Base-by-base conservation (phyloP, 139 green algal genomes). In the Microglena sp. region DNA sequence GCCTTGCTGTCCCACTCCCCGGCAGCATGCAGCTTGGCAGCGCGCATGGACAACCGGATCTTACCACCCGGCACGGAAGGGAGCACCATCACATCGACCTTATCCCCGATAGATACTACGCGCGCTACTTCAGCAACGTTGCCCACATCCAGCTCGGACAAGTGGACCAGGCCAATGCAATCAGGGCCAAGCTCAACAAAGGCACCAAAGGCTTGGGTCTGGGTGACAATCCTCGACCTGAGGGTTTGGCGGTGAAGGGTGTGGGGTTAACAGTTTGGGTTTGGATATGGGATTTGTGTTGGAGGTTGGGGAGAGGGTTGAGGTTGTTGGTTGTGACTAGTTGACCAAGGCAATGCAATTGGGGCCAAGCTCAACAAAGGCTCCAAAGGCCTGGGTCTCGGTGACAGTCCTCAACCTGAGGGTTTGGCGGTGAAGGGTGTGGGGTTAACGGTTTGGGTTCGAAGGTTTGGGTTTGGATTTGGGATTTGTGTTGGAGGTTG, bases 21-120 rank as follows among this genome's bases (percentile, higher is more conserved):
- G n/a, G n/a, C n/a, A n/a, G n/a, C n/a, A n/a, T n/a, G n/a, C n/a
- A n/a, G n/a, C n/a, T n/a, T n/a, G n/a, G n/a, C n/a, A n/a, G n/a
- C n/a, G n/a, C n/a, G n/a, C n/a, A n/a, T n/a, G n/a, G 76, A 83
- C 5, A 83, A 61, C 18, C 43, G 43, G 27, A 77, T 72, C 62
- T 77, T 87, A 32, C 81, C 83, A 54, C 76, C 5, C 18, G 62
- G 73, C 4, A 40, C 18, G 11, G 77, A 80, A n/a, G n/a, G n/a
- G 1, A 92, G 29, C 32, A 94, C 71, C 84, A 89, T 86, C 4
- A 96, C 90, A 68, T 96, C 87, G 33, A 95, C 65, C 26, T 64
- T 3, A 30, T 89, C 74, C 2, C 87, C 90, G 45, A 86, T 76
- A 55, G 82, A 63, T 5, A 80, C 68, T 3, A 84, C 75, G 11